These are phyloP conservation scores for Sordariomycetes sp. DNA, from an alignment of 2,329 filamentous ascomycete species.

Conservation along the genomic window DNA sequence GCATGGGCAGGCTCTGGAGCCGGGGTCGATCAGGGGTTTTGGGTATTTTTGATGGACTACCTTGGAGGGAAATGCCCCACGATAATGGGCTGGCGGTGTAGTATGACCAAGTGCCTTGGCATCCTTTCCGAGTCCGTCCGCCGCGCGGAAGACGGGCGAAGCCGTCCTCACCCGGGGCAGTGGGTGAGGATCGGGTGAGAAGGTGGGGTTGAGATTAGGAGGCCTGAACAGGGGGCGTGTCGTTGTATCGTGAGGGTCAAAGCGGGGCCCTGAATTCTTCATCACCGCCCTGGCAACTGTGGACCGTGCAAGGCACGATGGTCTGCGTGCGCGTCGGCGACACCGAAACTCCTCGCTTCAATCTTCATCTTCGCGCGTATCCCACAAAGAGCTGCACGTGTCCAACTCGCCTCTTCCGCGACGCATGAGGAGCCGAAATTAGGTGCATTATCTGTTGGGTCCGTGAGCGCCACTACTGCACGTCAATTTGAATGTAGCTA, in stretches of 20 bases:
- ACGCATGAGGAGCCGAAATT: not conserved
- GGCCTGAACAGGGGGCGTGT: not conserved
- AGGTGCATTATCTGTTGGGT: not conserved
- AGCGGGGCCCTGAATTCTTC: not conserved
- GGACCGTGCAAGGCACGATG: not conserved
- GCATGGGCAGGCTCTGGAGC: not conserved
- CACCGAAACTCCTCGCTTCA: not conserved
- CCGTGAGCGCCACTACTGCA: not conserved
- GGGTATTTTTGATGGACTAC: not conserved
- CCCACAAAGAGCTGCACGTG: too few species aligned
- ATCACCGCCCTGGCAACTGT: not conserved
- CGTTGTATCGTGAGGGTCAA: not conserved
- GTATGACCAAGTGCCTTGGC: not conserved
- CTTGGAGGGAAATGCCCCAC: not conserved
- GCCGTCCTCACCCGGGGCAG: not conserved
- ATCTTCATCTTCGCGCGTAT: not conserved
- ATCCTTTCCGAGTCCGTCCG: not conserved
- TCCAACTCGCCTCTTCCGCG: not conserved
- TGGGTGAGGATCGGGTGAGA: not conserved
- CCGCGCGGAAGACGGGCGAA: not conserved
- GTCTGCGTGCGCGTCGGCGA: not conserved
- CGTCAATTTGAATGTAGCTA: not conserved
- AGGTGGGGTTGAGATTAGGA: not conserved
- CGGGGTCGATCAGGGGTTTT: constrained; percentile 3
- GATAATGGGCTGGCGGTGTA: not conserved